Percentiles rank a stretch among this genome's conserved stretches.
These are phyloP conservation scores for Quercus wislizeni DNA, from an alignment of 306 rosid species.

Conservation along the genomic window DNA sequence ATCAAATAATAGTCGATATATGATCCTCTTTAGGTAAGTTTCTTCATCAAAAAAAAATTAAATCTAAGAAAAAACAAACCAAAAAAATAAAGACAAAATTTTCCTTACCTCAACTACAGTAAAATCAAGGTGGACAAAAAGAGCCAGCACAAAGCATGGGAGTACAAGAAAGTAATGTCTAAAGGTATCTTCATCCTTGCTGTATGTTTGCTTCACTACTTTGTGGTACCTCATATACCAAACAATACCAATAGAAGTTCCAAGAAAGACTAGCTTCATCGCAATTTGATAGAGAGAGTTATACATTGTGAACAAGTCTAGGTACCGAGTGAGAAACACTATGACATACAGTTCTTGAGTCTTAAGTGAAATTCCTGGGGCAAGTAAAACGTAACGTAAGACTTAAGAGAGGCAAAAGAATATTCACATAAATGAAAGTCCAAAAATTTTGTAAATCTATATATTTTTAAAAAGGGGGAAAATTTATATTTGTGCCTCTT, in stretches of 20 bases:
- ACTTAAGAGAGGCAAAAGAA: neutral
- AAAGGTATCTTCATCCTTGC: slow-evolving; percentile 36
- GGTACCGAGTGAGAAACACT: slow-evolving; percentile 36
- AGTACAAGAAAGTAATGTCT: slow-evolving; percentile 28
- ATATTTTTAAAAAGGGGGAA: too few relatives aligned
- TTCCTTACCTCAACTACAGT: slow-evolving; percentile 10
- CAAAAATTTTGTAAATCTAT: neutral
- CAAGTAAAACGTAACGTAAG: neutral
- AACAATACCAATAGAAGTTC: slow-evolving; percentile 29
- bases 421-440: neutral
- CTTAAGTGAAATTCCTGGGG: slow-evolving; percentile 42
- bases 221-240: slow-evolving; percentile 45
- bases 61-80: neutral
- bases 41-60: neutral
- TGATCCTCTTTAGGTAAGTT: neutral
- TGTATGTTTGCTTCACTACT: slow-evolving; percentile 40
- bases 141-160: slow-evolving; percentile 25
- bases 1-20: too few relatives aligned
- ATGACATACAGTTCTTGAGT: slow-evolving; percentile 42
- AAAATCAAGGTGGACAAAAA: slow-evolving; percentile 16
- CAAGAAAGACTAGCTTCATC: slow-evolving; percentile 26
- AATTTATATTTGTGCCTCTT: neutral
- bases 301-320: slow-evolving; percentile 25
- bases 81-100: neutral
- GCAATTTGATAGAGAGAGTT: slow-evolving; percentile 28